Evolutionary conservation across 257 asterid genomes (phyloP).

Genomic region (Scutellaria baicalensis): DNA sequence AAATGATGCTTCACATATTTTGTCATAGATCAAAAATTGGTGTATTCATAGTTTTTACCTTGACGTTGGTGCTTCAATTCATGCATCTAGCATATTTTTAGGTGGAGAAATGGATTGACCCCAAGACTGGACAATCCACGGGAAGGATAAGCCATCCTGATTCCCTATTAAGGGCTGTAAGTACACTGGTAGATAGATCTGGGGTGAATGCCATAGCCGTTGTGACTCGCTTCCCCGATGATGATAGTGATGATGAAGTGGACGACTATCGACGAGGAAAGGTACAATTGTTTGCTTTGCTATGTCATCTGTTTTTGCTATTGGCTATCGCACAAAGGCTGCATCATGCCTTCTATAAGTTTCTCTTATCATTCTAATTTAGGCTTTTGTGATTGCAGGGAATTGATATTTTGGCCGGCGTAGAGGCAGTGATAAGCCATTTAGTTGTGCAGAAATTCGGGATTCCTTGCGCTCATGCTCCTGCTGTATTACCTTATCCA

Average conservation of each 20-base stretch:
- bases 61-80: neutral
- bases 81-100: slow-evolving; percentile 8
- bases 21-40: neutral
- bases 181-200: slow-evolving; percentile 37
- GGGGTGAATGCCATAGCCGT: slow-evolving; percentile 75
- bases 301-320: neutral
- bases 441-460: slow-evolving; percentile 64
- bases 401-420: slow-evolving; percentile 79
- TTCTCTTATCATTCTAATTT: neutral
- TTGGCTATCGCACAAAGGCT: neutral
- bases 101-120: slow-evolving; percentile 88
- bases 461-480: slow-evolving; percentile 93
- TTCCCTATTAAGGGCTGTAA: slow-evolving; percentile 77
- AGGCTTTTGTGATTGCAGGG: slow-evolving; percentile 41
- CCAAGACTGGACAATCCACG: slow-evolving; percentile 68
- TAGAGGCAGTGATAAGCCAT: slow-evolving; percentile 93
- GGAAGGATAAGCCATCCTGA: slow-evolving; percentile 75
- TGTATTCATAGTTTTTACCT: neutral
- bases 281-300: slow-evolving; percentile 24
- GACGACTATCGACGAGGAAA: slow-evolving; percentile 70
- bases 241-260: slow-evolving; percentile 46
- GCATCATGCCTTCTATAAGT: neutral
- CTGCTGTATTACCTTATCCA: slow-evolving; percentile 64
- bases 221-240: slow-evolving; percentile 92
- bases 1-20: neutral